Percentiles rank a stretch among this genome's conserved stretches.
phyloP scores from a whole-genome alignment of 1,284 basidiomycete species.

The Tylopilus orsonianus region DNA sequence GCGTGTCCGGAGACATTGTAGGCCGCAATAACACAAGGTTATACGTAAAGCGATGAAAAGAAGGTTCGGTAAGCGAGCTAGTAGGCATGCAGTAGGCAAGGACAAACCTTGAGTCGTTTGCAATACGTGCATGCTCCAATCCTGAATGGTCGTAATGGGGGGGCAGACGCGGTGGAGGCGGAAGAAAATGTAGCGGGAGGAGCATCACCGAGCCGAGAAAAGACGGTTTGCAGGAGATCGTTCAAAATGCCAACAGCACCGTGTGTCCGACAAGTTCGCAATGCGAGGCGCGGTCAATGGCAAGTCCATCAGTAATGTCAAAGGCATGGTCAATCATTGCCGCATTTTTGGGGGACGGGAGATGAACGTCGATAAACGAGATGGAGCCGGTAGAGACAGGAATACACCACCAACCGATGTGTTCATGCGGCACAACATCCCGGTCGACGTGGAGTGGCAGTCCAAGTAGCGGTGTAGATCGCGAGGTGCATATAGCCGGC shows the following conservation, averaged over 20 bases:
- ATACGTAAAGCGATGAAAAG: constrained; percentile 9
- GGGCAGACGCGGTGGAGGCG: constrained; percentile 5
- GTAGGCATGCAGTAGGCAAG: background rate
- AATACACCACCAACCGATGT: constrained; percentile 17
- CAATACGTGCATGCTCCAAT: constrained; percentile 79
- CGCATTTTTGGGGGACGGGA: background rate
- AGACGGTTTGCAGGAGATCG: background rate
- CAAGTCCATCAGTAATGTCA: constrained; percentile 1
- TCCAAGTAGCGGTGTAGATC: background rate
- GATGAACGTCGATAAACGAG: background rate
- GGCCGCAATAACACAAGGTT: constrained; percentile 14
- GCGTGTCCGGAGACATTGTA: constrained; percentile 20
- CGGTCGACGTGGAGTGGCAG: constrained; percentile 6
- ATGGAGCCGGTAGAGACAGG: constrained; percentile 6
- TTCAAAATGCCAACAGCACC: constrained; percentile 1
- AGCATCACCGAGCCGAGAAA: constrained; percentile 20
- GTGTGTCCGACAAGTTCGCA: constrained; percentile 4
- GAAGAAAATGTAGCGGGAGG: constrained; percentile 6
- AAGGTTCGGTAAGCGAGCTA: constrained; percentile 25
- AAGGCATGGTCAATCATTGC: background rate
- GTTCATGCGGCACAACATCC: constrained; percentile 9
- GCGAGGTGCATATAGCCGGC: constrained; percentile 14
- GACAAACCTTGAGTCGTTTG: constrained; percentile 77
- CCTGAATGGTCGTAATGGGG: constrained; percentile 37
- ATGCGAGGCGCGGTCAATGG: constrained; percentile 3